Evolutionary conservation across 2,329 filamentous ascomycete species (phyloP), one percentile per base, ranked within the genome.

Genomic region (Xylariaceae sp.): DNA sequence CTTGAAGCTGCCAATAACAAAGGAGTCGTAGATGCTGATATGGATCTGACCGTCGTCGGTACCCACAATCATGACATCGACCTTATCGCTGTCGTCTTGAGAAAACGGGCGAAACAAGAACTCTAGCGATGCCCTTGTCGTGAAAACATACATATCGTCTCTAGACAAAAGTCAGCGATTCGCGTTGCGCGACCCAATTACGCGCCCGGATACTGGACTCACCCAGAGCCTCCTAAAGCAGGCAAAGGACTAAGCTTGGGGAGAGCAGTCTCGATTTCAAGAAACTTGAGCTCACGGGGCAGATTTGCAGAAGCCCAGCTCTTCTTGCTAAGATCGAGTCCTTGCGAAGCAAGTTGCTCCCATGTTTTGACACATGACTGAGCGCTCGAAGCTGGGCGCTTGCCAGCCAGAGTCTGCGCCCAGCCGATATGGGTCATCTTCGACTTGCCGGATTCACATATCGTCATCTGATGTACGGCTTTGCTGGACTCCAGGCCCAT

Each of bases 1-100:
- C 59, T 76, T 72, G 62, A 92, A 86, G 10, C 75, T 81, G 2
- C 91, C 90, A 59, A 95, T 87, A 61, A 89, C 82, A 67, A 96
- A 90, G 4, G 89, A 92, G 72, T 96, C 89, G 71, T 93, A 93
- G 52, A 96, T 90, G 66, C 86, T 90, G 15, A 95, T 78, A 70
- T 93, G 88, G 10, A 95, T 78, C 15, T 78, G 81, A 7, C 89
- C 89, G 63, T 90, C 82, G 58, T 83, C 82, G 3, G 87, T 89
- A 3, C 89, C 89, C 2, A 89, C 82, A 4, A 93, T 77, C 76
- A 95, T 86, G 64, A 93, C 83, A 71, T 93, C 89, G 49, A 94
- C 86, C n/a, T 85, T 81, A 64, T 91, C 86, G 63, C 86, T 85
- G 54, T 89, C 84, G 55, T 84, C 82, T 42, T 84, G 80, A 60